Base-by-base conservation (phyloP, 2,329 filamentous ascomycete genomes). In the Ophiostoma ulmi region DNA sequence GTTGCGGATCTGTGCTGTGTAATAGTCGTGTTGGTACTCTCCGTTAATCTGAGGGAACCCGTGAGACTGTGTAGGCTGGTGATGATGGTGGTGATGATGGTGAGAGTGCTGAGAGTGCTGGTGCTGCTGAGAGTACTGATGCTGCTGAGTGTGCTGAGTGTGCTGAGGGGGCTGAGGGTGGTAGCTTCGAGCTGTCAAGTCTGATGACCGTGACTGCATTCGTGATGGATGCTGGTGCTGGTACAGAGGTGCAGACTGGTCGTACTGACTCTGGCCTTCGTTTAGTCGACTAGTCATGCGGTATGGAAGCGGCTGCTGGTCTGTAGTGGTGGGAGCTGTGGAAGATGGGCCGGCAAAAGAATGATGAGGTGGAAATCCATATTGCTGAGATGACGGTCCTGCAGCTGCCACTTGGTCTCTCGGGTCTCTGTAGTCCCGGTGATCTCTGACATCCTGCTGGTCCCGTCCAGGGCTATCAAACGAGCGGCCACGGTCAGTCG, bases 71-170 rank as follows among this genome's bases (percentile, higher is more conserved):
- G 66, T 26, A 7, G 36, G 35, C 11, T 13, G 4, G 22, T 67
- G 65, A 13, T 41, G 39, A n/a, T 80, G 82, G 41, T 85, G n/a
- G 31, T 31, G 14, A 11, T 64, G 61, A 1, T 39, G 61, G 5
- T 38, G 35, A 5, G 14, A 36, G 5, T 38, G 63, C 36, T 65
- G 63, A n/a, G 26, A 31, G 3, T 10, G 31, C 17, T 38, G 5
- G 66, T 66, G 4, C 44, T 8, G 58, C 55, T 3, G 70, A 55
- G n/a, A 65, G 65, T 8, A 36, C 22, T 61, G 55, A 13, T 35
- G 58, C 3, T 17, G 58, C 26, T 63, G 58, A 35, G 22, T 6
- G 22, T 31, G 22, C 26, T 61, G 55, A 13, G 5, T 55, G 61
- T 8, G 39, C 55, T 10, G 70, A 36, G 22, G 44, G 66, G 6